phyloP scores from a whole-genome alignment of 805 yeast species.

The Cyberlindnera subsufficiens region DNA sequence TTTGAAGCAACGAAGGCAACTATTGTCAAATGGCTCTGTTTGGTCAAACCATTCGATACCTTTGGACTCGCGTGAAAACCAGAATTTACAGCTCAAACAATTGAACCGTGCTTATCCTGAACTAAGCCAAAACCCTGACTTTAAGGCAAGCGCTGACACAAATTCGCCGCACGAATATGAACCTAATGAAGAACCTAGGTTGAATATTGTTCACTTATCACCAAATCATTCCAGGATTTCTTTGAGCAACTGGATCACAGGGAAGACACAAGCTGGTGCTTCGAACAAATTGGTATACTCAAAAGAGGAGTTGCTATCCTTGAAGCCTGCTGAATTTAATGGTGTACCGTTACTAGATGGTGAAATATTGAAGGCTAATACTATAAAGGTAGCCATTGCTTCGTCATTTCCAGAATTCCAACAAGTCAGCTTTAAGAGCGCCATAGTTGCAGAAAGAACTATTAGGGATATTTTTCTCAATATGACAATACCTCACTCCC shows the following conservation, averaged over 20 bases:
- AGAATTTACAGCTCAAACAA: neutral
- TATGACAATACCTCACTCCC: neutral
- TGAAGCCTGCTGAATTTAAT: conserved; percentile 15
- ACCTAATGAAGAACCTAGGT: neutral
- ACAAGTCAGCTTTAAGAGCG: conserved; percentile 17
- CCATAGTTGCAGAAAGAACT: conserved; percentile 23
- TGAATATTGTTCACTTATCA: conserved; percentile 11
- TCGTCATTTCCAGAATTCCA: conserved; percentile 6
- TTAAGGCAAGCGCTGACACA: no score
- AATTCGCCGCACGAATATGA: no score
- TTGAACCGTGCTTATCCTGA: conserved; percentile 19
- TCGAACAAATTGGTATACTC: conserved; percentile 8
- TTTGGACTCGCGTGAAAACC: neutral
- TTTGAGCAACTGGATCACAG: neutral
- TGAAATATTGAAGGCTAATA: neutral
- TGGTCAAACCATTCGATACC: conserved; percentile 15
- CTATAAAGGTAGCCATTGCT: conserved; percentile 2
- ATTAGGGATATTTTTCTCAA: conserved; percentile 18
- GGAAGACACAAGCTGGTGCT: neutral
- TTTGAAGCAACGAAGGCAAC: conserved; percentile 12
- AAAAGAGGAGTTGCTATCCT: conserved; percentile 11
- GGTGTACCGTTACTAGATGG: conserved; percentile 9
- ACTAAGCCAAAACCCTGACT: neutral
- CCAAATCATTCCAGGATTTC: conserved; percentile 1
- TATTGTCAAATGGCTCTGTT: conserved; percentile 13